Evolutionary conservation across 2,329 filamentous ascomycete genomes (phyloP).

Genomic region (Microthyrium microscopicum): DNA sequence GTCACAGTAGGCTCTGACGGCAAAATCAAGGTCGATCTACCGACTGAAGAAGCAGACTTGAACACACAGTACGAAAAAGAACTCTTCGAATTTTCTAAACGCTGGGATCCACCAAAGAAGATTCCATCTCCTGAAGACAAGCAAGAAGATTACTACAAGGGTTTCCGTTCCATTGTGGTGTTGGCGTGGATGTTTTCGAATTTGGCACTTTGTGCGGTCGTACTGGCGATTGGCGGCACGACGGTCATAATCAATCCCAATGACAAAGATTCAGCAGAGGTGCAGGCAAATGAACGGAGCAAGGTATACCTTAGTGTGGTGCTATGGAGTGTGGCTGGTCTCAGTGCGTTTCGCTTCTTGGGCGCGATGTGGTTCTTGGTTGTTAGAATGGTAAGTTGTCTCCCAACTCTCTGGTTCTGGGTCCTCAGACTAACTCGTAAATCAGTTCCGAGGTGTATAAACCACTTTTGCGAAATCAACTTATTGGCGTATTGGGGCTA

Average conservation of each 20-base stretch:
- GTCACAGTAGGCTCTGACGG: conserved; percentile 85
- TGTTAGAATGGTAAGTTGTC: conserved; percentile 18
- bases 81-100: conserved; percentile 53
- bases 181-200: conserved; percentile 95
- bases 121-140: conserved; percentile 48
- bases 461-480: too few species aligned
- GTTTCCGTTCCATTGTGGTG: conserved; percentile 82
- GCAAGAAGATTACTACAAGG: conserved; percentile 97
- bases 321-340: conserved; percentile 71
- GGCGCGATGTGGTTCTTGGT: conserved; percentile 88
- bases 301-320: conserved; percentile 77
- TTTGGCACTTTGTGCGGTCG: conserved; percentile 70
- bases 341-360: conserved; percentile 74
- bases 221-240: conserved; percentile 71
- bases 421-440: not conserved
- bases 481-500: too few species aligned
- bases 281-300: conserved; percentile 39
- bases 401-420: not conserved
- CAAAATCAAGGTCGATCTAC: conserved; percentile 77
- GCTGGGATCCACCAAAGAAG: conserved; percentile 57
- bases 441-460: too few species aligned
- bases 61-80: conserved; percentile 91
- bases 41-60: conserved; percentile 82
- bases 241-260: conserved; percentile 30
- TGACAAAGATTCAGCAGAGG: conserved; percentile 11